phyloP scores from a whole-genome alignment of 192 early-diverging fungal species.

The Backusella morwellensis region DNA sequence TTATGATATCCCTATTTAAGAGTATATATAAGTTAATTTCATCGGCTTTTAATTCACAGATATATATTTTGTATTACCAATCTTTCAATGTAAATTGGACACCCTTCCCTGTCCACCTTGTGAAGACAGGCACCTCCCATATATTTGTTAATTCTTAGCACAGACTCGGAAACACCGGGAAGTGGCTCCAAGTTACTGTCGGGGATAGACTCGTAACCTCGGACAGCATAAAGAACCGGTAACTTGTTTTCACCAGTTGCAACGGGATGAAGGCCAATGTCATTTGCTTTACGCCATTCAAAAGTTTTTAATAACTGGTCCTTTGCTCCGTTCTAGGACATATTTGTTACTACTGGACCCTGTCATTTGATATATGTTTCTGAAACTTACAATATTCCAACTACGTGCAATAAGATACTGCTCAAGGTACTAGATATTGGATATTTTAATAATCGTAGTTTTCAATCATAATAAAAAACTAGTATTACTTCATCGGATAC shows the following conservation, averaged over 20 bases:
- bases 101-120: conserved; percentile 87
- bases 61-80: conserved; percentile 51
- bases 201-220: conserved; percentile 60
- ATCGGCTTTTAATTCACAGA: background rate
- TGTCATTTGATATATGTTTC: background rate
- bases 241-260: conserved; percentile 53
- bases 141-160: conserved; percentile 57
- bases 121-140: conserved; percentile 79
- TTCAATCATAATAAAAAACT: background rate
- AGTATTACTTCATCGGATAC: background rate
- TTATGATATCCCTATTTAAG: conserved; percentile 54
- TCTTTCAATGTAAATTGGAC: conserved; percentile 91
- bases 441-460: background rate
- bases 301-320: conserved; percentile 57
- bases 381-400: conserved; percentile 17
- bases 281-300: conserved; percentile 59
- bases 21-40: background rate
- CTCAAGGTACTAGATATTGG: conserved; percentile 2
- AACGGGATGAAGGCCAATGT: conserved; percentile 58
- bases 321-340: conserved; percentile 56
- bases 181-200: conserved; percentile 62
- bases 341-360: background rate
- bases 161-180: conserved; percentile 59
- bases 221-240: conserved; percentile 63
- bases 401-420: conserved; percentile 22